Evolutionary conservation across 768 basidiomycete genomes (phyloP).

Genomic region (Hygrocybe coccinea): DNA sequence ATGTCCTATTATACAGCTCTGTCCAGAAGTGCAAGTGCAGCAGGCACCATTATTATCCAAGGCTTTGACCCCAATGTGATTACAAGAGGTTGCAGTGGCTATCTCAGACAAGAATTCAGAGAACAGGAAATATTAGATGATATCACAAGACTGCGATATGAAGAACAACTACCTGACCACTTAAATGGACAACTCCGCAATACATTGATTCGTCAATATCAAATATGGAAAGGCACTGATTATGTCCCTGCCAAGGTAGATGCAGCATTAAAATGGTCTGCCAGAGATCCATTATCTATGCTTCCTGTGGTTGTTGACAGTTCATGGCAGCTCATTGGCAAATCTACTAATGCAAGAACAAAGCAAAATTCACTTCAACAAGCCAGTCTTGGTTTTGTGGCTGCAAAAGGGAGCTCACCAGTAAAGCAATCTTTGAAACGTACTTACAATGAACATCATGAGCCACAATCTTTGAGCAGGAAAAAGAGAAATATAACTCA

Average conservation of each 20-base stretch:
- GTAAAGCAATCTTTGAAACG: too few species aligned
- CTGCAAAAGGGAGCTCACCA: not conserved
- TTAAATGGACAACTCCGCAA: constrained; percentile 11
- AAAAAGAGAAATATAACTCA: constrained; percentile 7
- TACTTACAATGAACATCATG: too few species aligned
- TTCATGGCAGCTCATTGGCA: constrained; percentile 1
- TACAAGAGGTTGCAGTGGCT: constrained; percentile 22
- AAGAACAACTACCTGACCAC: constrained; percentile 13
- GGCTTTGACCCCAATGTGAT: constrained; percentile 21
- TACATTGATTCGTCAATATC: constrained; percentile 6
- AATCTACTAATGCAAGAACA: not conserved
- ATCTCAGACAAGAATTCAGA: constrained; percentile 8
- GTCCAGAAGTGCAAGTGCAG: not conserved
- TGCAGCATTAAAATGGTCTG: constrained; percentile 14
- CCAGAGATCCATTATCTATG: constrained; percentile 12
- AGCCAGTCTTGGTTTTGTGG: constrained; percentile 8
- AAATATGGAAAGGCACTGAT: constrained; percentile 6
- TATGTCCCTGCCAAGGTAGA: constrained; percentile 20
- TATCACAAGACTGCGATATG: constrained; percentile 26
- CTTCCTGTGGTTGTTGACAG: not conserved
- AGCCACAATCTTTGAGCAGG: not conserved
- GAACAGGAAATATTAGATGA: constrained; percentile 33
- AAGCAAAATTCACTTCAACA: not conserved
- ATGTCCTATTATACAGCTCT: too few species aligned
- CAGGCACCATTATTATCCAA: constrained; percentile 29